phyloP scores from a whole-genome alignment of 176 grass and related monocot genomes.

The Aegilops longissima region DNA sequence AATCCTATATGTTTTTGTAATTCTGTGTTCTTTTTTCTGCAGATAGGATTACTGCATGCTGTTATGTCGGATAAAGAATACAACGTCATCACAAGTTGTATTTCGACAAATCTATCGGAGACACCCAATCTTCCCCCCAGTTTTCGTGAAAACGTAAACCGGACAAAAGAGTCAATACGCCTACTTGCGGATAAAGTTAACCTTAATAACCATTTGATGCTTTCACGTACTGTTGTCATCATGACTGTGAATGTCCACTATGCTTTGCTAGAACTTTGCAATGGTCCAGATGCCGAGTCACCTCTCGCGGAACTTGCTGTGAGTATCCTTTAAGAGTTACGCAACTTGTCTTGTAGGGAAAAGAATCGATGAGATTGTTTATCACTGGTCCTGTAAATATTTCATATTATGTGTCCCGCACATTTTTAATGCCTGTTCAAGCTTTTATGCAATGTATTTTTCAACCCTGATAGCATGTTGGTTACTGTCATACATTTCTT shows the following conservation, averaged over 20 bases:
- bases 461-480: background rate
- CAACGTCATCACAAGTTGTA: constrained; percentile 80
- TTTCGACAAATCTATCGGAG: constrained; percentile 86
- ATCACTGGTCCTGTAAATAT: background rate
- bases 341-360: background rate
- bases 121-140: constrained; percentile 81
- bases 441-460: constrained; percentile 6
- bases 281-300: constrained; percentile 81
- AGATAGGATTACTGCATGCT: constrained; percentile 84
- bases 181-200: constrained; percentile 96
- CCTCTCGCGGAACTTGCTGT: constrained; percentile 82
- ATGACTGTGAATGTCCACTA: constrained; percentile 77
- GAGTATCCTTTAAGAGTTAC: constrained; percentile 36
- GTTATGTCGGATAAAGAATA: constrained; percentile 98
- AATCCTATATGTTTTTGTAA: background rate
- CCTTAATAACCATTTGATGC: constrained; percentile 72
- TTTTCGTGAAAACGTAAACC: constrained; percentile 75
- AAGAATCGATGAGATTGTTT: background rate
- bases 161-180: constrained; percentile 89
- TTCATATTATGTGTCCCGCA: background rate
- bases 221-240: constrained; percentile 70
- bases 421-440: background rate
- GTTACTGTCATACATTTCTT: constrained; percentile 2
- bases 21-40: constrained; percentile 32
- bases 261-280: constrained; percentile 76